Percentiles rank a stretch among this genome's conserved stretches.
phyloP scores from a whole-genome alignment of 2,329 filamentous ascomycete genomes.

The Sclerotinia subarctica region DNA sequence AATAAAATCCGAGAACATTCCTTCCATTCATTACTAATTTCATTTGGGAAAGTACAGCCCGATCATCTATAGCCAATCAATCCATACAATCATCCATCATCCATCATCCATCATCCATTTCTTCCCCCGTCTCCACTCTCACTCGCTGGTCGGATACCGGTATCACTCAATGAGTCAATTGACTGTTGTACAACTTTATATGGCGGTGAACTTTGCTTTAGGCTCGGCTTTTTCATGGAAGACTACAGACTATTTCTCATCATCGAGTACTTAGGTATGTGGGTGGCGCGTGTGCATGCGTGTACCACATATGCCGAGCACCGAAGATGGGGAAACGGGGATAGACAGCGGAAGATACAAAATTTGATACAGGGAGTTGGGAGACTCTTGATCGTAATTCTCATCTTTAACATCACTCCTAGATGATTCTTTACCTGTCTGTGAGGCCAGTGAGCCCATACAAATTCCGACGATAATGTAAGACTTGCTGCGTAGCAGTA shows the following conservation, averaged over 20 bases:
- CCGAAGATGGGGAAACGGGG: too few species aligned
- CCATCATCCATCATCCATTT: neutral
- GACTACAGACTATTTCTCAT: too few species aligned
- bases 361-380: too few species aligned
- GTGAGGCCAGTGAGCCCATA: neutral
- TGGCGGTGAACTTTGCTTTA: too few species aligned
- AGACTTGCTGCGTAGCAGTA: neutral
- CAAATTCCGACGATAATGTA: neutral
- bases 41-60: conserved; percentile 5
- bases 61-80: neutral
- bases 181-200: too few species aligned
- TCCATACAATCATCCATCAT: neutral
- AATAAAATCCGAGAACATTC: neutral
- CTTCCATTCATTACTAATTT: neutral
- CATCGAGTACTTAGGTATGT: too few species aligned
- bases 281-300: too few species aligned
- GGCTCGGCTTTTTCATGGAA: too few species aligned
- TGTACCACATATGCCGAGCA: too few species aligned
- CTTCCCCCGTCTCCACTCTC: neutral
- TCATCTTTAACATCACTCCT: neutral
- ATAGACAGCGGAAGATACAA: too few species aligned
- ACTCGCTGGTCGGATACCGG: neutral
- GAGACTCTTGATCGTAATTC: too few species aligned
- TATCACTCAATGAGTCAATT: too few species aligned
- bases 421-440: neutral